phyloP scores from a whole-genome alignment of 1,284 basidiomycete genomes.

The Ustilago sp. region DNA sequence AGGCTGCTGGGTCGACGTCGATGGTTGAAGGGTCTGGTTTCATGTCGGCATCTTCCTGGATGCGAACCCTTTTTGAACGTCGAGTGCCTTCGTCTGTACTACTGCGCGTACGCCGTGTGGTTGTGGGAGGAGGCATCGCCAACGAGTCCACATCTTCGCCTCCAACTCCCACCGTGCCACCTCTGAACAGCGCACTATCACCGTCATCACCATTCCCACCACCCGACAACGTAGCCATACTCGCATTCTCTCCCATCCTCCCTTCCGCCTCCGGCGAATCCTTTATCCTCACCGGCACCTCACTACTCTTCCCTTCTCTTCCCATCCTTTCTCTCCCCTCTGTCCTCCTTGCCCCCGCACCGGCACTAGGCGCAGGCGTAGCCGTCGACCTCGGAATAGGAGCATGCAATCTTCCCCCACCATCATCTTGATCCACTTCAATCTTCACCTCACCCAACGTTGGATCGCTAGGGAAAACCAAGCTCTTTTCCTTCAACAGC shows the following conservation, averaged over 20 bases:
- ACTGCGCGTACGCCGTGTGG: conserved; percentile 22
- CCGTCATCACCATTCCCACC: conserved; percentile 27
- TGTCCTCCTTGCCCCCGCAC: background rate
- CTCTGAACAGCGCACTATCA: conserved; percentile 23
- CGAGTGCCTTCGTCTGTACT: background rate
- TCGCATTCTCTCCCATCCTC: conserved; percentile 10
- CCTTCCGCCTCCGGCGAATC: conserved; percentile 37
- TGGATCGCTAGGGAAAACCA: conserved; percentile 40
- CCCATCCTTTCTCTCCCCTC: background rate
- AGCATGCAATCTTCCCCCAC: conserved; percentile 50
- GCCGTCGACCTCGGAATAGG: conserved; percentile 37
- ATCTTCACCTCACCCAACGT: conserved; percentile 42
- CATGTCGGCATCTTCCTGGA: conserved; percentile 28
- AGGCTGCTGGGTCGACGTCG: background rate
- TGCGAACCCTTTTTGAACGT: conserved; percentile 43
- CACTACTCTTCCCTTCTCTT: conserved; percentile 20
- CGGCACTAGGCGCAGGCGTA: conserved; percentile 13
- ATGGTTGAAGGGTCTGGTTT: conserved; percentile 23
- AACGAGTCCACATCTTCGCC: conserved; percentile 13
- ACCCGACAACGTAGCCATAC: conserved; percentile 23
- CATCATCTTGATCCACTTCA: conserved; percentile 40
- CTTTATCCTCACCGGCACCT: conserved; percentile 35
- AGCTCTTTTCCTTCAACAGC: conserved; percentile 60
- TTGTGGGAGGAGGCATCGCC: conserved; percentile 36
- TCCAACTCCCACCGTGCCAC: background rate